A percentile compares a stretch with the other conserved stretches of the same genome.
These are phyloP conservation scores for Euphorbia celastroides DNA, from an alignment of 441 rosid genomes.

Conservation along the genomic window DNA sequence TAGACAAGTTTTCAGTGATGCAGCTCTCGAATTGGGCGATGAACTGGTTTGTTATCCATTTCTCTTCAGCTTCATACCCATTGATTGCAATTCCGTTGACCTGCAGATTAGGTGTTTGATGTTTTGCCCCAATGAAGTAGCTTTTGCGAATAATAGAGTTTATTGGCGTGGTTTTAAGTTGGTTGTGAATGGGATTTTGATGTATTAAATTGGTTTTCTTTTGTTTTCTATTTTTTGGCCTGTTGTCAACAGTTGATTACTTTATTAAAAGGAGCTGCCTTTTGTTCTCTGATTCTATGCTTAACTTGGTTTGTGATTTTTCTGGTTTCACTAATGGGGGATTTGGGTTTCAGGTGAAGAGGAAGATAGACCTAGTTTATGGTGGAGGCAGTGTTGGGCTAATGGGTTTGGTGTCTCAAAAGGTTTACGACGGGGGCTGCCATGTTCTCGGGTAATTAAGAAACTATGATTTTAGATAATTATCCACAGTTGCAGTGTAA, in stretches of 20 bases:
- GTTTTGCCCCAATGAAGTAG: neutral
- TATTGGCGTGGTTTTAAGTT: slow-evolving; percentile 1
- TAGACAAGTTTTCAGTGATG: slow-evolving; percentile 72
- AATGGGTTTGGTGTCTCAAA: slow-evolving; percentile 88
- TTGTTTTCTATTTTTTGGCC: slow-evolving; percentile 9
- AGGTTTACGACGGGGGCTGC: slow-evolving; percentile 79
- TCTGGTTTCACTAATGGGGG: slow-evolving; percentile 7
- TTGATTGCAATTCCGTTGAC: slow-evolving; percentile 2
- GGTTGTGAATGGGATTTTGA: slow-evolving; percentile 12
- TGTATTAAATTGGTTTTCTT: slow-evolving; percentile 14
- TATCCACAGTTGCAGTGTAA: slow-evolving; percentile 15
- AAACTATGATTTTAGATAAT: slow-evolving; percentile 9
- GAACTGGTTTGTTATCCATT: slow-evolving; percentile 58
- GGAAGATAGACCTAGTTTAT: slow-evolving; percentile 84
- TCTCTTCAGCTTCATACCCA: slow-evolving; percentile 7
- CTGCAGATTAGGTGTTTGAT: slow-evolving; percentile 13
- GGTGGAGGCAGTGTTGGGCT: slow-evolving; percentile 97
- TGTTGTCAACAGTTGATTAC: slow-evolving; percentile 4
- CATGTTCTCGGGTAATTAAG: slow-evolving; percentile 79
- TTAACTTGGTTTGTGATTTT: neutral
- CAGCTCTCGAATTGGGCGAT: slow-evolving; percentile 83
- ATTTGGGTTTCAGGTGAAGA: slow-evolving; percentile 53
- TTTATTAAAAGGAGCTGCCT: slow-evolving; percentile 11
- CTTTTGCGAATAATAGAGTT: neutral
- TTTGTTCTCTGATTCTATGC: slow-evolving; percentile 6